phyloP scores from a whole-genome alignment of 2,329 filamentous ascomycete genomes.

The Arthrobotrys pseudoclavata region DNA sequence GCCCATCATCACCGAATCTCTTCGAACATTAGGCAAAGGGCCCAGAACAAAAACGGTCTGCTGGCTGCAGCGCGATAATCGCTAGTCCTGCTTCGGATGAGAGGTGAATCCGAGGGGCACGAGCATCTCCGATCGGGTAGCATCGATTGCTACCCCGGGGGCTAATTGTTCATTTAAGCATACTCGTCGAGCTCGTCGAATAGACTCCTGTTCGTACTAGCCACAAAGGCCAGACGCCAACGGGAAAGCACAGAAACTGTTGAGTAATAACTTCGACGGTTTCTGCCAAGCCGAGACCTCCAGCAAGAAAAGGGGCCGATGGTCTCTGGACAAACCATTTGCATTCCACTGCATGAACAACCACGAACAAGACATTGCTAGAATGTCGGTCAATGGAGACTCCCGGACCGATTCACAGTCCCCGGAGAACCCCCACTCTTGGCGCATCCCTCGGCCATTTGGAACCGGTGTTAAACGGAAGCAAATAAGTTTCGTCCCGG shows the following conservation, averaged over 20 bases:
- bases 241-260: slow-evolving; percentile 25
- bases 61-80: slow-evolving; percentile 1
- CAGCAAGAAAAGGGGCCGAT: background rate
- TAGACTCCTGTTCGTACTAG: slow-evolving; percentile 11
- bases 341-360: slow-evolving; percentile 12
- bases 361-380: slow-evolving; percentile 10
- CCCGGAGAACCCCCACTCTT: slow-evolving; percentile 52
- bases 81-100: slow-evolving; percentile 14
- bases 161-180: too few relatives aligned
- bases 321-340: background rate
- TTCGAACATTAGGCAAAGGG: slow-evolving; percentile 9
- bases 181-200: slow-evolving; percentile 35
- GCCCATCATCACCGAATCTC: slow-evolving; percentile 31
- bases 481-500: slow-evolving; percentile 73
- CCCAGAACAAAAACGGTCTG: slow-evolving; percentile 38
- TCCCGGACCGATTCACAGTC: slow-evolving; percentile 42
- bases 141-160: background rate
- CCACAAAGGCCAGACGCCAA: slow-evolving; percentile 36
- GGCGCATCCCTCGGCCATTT: slow-evolving; percentile 67
- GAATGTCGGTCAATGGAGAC: slow-evolving; percentile 53
- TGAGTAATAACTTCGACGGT: slow-evolving; percentile 44
- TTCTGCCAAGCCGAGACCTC: slow-evolving; percentile 21
- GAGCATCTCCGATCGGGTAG: slow-evolving; percentile 37
- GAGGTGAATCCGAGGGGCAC: slow-evolving; percentile 1
- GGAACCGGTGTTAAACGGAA: slow-evolving; percentile 72